Evolutionary conservation across 805 yeast genomes (phyloP).

Genomic region (Wickerhamiella spandovensis): DNA sequence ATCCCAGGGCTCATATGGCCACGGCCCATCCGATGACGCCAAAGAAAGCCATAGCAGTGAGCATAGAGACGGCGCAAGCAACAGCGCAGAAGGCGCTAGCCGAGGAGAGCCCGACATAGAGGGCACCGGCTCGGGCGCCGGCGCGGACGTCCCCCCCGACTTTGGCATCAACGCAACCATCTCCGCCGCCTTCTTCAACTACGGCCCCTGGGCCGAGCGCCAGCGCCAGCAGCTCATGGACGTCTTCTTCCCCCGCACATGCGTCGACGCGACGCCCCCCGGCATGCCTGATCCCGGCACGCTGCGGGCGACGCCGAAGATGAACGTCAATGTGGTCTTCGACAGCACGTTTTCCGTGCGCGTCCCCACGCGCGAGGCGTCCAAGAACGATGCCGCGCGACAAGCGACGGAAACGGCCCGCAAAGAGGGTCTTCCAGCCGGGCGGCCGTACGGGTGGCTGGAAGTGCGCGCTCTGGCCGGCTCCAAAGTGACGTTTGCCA

Average conservation of each 20-base stretch:
- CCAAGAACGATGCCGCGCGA: slow-evolving; percentile 31
- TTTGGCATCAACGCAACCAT: slow-evolving; percentile 46
- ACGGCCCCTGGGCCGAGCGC: slow-evolving; percentile 95
- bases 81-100: too few relatives aligned
- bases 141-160: slow-evolving; percentile 6
- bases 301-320: slow-evolving; percentile 41
- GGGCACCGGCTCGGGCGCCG: not conserved
- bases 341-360: slow-evolving; percentile 56
- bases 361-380: slow-evolving; percentile 71
- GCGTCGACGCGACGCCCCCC: slow-evolving; percentile 37
- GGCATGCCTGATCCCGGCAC: slow-evolving; percentile 36
- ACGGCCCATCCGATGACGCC: slow-evolving; percentile 20
- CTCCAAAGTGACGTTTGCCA: slow-evolving; percentile 34
- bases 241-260: slow-evolving; percentile 46
- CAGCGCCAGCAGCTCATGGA: slow-evolving; percentile 55
- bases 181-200: slow-evolving; percentile 52
- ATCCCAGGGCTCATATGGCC: too few relatives aligned
- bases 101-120: too few relatives aligned
- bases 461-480: slow-evolving; percentile 50
- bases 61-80: too few relatives aligned
- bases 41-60: too few relatives aligned
- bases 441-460: slow-evolving; percentile 82
- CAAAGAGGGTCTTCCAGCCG: not conserved
- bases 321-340: slow-evolving; percentile 41
- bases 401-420: not conserved